Evolutionary conservation across 2,329 filamentous ascomycete genomes (phyloP).

Genomic region (Zasmidium cellare): DNA sequence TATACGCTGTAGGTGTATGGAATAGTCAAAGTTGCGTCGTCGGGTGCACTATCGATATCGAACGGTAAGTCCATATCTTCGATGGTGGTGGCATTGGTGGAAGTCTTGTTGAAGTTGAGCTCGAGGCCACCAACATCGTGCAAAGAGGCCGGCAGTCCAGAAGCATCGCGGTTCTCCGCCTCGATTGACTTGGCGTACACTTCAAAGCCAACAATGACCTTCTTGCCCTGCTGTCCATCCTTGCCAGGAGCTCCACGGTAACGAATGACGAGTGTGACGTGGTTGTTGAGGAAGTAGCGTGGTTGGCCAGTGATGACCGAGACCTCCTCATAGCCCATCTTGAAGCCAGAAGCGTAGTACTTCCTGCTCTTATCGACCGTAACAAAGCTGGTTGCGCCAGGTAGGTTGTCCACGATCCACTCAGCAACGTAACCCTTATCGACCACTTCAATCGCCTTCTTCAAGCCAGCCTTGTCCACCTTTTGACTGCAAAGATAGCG

Average conservation of each 20-base stretch:
- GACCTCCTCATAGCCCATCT: slow-evolving; percentile 74
- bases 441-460: slow-evolving; percentile 70
- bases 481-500: slow-evolving; percentile 70
- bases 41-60: slow-evolving; percentile 55
- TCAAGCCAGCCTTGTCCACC: slow-evolving; percentile 64
- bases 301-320: slow-evolving; percentile 60
- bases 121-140: slow-evolving; percentile 66
- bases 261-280: slow-evolving; percentile 80
- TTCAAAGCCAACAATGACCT: slow-evolving; percentile 85
- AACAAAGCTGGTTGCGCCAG: slow-evolving; percentile 84
- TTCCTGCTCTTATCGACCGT: slow-evolving; percentile 81
- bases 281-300: slow-evolving; percentile 79
- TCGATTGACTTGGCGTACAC: slow-evolving; percentile 85
- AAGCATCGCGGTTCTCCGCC: slow-evolving; percentile 58
- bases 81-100: slow-evolving; percentile 52
- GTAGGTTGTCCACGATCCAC: slow-evolving; percentile 91
- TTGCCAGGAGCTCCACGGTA: slow-evolving; percentile 70
- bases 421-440: slow-evolving; percentile 81
- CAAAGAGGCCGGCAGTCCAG: slow-evolving; percentile 68
- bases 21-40: slow-evolving; percentile 67
- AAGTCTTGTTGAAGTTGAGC: slow-evolving; percentile 66
- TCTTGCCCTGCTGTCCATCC: slow-evolving; percentile 69
- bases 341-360: slow-evolving; percentile 89
- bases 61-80: slow-evolving; percentile 53
- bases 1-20: slow-evolving; percentile 90